These are phyloP conservation scores for Didymella exigua DNA, from an alignment of 2,329 filamentous ascomycete species.

Conservation along the genomic window DNA sequence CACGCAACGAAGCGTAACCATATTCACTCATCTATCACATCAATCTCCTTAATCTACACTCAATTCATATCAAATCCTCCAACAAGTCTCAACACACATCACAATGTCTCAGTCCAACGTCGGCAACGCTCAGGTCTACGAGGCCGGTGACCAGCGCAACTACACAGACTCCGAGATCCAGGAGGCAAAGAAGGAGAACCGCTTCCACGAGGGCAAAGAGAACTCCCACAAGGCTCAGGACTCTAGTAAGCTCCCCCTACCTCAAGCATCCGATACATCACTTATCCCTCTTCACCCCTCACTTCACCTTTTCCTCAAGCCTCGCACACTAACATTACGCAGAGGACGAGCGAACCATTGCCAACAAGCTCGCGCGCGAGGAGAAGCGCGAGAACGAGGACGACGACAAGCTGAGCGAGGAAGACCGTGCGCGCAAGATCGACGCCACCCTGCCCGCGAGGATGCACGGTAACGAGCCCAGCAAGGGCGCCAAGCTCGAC, in stretches of 20 bases:
- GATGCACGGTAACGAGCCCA: conserved; percentile 74
- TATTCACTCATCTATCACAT: conserved; percentile 2
- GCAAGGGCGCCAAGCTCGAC: conserved; percentile 73
- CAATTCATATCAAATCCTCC: not conserved
- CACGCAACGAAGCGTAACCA: conserved; percentile 1
- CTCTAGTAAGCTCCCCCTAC: conserved; percentile 65
- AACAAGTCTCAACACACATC: conserved; percentile 11
- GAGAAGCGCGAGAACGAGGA: conserved; percentile 57
- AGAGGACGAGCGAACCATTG: conserved; percentile 74
- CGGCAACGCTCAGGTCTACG: conserved; percentile 70
- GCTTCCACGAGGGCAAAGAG: conserved; percentile 74
- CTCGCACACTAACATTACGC: conserved; percentile 34
- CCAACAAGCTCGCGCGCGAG: conserved; percentile 72
- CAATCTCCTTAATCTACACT: not conserved
- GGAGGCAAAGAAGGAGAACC: conserved; percentile 59
- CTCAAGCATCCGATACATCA: not conserved
- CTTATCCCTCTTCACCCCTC: not conserved
- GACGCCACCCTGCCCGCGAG: conserved; percentile 66
- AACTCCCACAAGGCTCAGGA: conserved; percentile 72
- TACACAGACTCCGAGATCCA: conserved; percentile 59
- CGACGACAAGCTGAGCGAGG: conserved; percentile 36
- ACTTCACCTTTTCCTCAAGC: not conserved
- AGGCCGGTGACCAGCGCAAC: conserved; percentile 77
- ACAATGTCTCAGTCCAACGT: conserved; percentile 68
- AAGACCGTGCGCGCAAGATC: conserved; percentile 56